Conservation (phyloP, 768 basidiomycete genomes). For the Polyporus arcularius region DNA sequence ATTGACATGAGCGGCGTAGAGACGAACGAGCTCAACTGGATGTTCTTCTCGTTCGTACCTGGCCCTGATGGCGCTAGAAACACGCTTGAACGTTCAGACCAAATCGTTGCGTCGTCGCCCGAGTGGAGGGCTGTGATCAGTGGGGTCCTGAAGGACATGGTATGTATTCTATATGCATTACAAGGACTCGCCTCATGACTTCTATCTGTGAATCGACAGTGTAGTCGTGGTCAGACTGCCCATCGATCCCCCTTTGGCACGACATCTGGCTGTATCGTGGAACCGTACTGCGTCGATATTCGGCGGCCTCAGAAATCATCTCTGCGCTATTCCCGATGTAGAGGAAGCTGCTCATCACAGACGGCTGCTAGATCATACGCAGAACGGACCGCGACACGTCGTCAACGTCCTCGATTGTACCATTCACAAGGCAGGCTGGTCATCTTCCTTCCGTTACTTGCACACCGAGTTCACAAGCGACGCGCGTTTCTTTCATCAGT, state of each 20-base stretch:
- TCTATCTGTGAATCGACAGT: background rate
- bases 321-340: no score
- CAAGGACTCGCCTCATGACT: background rate
- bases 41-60: background rate
- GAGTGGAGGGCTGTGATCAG: background rate
- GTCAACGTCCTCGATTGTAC: no score
- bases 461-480: no score
- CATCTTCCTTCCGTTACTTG: no score
- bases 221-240: background rate
- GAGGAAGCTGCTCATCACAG: no score
- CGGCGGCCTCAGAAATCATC: no score
- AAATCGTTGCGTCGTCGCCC: background rate
- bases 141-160: background rate
- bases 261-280: no score
- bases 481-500: no score
- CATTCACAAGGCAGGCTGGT: no score
- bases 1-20: background rate
- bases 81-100: background rate
- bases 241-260: background rate
- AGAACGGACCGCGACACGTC: no score
- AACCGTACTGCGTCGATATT: no score
- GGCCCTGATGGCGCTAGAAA: background rate
- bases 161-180: background rate
- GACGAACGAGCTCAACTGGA: background rate
- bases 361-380: no score